Conservation (phyloP, 148 eudicot species). For the Linanthus parryae region DNA sequence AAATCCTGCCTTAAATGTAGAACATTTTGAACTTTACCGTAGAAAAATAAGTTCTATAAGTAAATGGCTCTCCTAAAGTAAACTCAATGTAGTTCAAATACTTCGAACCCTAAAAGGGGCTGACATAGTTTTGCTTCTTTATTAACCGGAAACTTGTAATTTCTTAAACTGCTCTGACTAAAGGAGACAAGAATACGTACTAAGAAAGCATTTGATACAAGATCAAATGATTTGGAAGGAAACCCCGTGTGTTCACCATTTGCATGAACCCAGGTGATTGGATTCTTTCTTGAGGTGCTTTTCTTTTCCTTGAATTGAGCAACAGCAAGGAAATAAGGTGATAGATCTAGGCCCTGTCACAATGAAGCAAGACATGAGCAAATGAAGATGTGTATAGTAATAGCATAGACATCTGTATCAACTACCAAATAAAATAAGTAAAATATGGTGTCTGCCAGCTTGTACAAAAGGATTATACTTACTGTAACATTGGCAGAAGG, state of each 20-base stretch:
- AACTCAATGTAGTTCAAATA: no score
- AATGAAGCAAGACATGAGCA: constrained; percentile 5
- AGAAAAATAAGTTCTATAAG: no score
- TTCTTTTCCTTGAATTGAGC: constrained; percentile 83
- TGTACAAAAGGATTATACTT: constrained; percentile 8
- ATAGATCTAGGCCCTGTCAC: constrained; percentile 84
- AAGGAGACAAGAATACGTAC: constrained; percentile 33
- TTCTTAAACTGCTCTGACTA: no score
- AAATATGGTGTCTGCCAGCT: background rate
- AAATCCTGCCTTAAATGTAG: no score
- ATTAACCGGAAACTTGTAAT: no score
- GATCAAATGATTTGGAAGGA: constrained; percentile 75
- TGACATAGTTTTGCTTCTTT: background rate
- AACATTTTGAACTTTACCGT: no score
- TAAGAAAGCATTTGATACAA: constrained; percentile 88
- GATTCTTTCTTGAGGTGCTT: constrained; percentile 29
- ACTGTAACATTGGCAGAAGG: constrained; percentile 76
- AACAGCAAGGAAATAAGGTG: constrained; percentile 93
- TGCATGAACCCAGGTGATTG: constrained; percentile 79
- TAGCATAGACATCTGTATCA: background rate
- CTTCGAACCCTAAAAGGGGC: no score
- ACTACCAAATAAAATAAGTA: background rate
- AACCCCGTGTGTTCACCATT: constrained; percentile 90
- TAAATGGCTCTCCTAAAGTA: no score
- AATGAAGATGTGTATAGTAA: background rate